A percentile compares a stretch with the other conserved stretches of the same genome.
Conservation (phyloP, 2,329 filamentous ascomycete species). For the Microdochium paspali region DNA sequence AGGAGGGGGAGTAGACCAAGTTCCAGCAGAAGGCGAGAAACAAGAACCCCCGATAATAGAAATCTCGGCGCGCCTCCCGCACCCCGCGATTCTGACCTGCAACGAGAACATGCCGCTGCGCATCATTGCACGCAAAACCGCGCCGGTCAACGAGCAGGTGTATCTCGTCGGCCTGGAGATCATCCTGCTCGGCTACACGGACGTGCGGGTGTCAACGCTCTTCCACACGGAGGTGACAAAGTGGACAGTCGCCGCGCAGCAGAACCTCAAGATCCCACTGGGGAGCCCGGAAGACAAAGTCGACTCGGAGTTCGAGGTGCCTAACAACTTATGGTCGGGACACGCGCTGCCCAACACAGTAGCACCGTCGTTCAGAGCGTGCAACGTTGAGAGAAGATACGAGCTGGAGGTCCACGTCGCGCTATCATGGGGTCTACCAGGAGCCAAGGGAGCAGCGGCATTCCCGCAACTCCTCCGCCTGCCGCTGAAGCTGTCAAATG, state of each 20-base stretch:
- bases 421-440: conserved; percentile 54
- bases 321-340: conserved; percentile 62
- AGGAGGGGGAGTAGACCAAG: too few species aligned
- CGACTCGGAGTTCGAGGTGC: conserved; percentile 60
- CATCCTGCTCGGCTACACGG: conserved; percentile 70
- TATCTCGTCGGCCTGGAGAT: conserved; percentile 75
- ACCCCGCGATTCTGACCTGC: conserved; percentile 81
- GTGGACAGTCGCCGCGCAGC: conserved; percentile 66
- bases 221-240: conserved; percentile 58
- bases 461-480: conserved; percentile 66
- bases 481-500: conserved; percentile 63
- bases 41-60: conserved; percentile 62
- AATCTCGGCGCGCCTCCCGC: conserved; percentile 67
- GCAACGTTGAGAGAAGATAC: conserved; percentile 76
- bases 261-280: conserved; percentile 63
- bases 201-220: conserved; percentile 70
- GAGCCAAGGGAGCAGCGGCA: conserved; percentile 24
- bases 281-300: conserved; percentile 47
- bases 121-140: conserved; percentile 69
- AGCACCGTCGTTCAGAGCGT: conserved; percentile 77
- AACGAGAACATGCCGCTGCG: conserved; percentile 77
- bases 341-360: conserved; percentile 74
- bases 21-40: conserved; percentile 13
- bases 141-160: conserved; percentile 57
- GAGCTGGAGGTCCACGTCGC: conserved; percentile 76